Evolutionary conservation across 208 protist species (phyloP).

Genomic region (Leishmania major): DNA sequence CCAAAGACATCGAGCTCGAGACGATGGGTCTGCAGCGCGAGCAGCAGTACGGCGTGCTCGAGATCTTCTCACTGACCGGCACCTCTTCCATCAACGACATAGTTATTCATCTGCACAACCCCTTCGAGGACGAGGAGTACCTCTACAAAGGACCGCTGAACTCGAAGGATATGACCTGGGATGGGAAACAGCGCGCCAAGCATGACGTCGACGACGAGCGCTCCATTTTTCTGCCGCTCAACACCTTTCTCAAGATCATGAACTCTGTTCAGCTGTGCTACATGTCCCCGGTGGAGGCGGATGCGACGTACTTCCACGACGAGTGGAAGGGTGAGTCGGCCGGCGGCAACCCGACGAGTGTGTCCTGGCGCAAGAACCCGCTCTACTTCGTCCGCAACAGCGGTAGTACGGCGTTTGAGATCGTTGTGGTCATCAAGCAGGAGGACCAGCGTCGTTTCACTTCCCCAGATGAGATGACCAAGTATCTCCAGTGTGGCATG

Average conservation of each 20-base stretch:
- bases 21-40: constrained; percentile 67
- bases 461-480: constrained; percentile 38
- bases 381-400: constrained; percentile 82
- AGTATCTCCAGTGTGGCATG: constrained; percentile 75
- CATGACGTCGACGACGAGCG: constrained; percentile 49
- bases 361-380: constrained; percentile 81
- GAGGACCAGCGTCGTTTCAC: constrained; percentile 60
- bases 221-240: constrained; percentile 67
- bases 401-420: constrained; percentile 34
- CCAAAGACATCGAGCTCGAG: constrained; percentile 58
- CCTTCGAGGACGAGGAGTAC: constrained; percentile 81
- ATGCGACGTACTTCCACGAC: constrained; percentile 56
- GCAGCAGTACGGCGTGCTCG: constrained; percentile 80
- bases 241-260: constrained; percentile 50
- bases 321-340: constrained; percentile 59
- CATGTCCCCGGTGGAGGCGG: constrained; percentile 43
- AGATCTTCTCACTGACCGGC: constrained; percentile 74
- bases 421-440: constrained; percentile 65
- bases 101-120: constrained; percentile 73
- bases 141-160: constrained; percentile 69
- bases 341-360: constrained; percentile 76
- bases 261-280: constrained; percentile 68
- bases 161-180: constrained; percentile 55
- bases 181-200: constrained; percentile 36
- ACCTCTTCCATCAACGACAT: constrained; percentile 65